Conservation (phyloP, 768 basidiomycete genomes). For the Boletus pseudopeckii region DNA sequence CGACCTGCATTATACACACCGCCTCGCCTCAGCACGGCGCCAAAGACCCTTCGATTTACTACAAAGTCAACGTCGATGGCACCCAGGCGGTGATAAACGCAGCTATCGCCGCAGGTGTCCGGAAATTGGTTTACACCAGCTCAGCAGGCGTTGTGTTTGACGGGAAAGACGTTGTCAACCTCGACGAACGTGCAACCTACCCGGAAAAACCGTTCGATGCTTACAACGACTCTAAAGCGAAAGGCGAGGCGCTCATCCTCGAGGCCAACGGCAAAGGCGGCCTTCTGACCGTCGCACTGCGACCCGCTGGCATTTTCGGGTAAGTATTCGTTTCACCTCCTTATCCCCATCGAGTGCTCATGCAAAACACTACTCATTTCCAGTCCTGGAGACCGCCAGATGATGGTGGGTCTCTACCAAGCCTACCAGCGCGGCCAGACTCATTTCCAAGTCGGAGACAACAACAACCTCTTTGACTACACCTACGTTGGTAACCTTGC, state of each 20-base stretch:
- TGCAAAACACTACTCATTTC: not conserved
- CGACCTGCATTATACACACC: slow-evolving; percentile 93
- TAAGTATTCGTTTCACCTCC: slow-evolving; percentile 33
- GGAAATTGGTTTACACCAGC: slow-evolving; percentile 91
- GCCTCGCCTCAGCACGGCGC: slow-evolving; percentile 78
- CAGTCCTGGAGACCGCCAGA: slow-evolving; percentile 90
- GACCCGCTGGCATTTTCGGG: slow-evolving; percentile 97
- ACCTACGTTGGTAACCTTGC: slow-evolving; percentile 97
- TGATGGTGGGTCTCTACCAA: slow-evolving; percentile 72
- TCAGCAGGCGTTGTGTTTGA: slow-evolving; percentile 90
- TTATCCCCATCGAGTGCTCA: not conserved
- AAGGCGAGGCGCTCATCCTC: slow-evolving; percentile 80
- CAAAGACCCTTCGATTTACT: slow-evolving; percentile 69
- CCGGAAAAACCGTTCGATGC: slow-evolving; percentile 79
- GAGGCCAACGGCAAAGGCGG: slow-evolving; percentile 83
- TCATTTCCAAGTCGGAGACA: slow-evolving; percentile 90
- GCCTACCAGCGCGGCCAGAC: slow-evolving; percentile 82
- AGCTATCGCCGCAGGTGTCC: slow-evolving; percentile 66
- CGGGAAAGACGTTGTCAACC: slow-evolving; percentile 73
- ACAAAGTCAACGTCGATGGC: slow-evolving; percentile 92
- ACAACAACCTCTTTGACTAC: slow-evolving; percentile 92
- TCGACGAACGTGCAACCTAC: slow-evolving; percentile 81
- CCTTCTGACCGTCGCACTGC: slow-evolving; percentile 81
- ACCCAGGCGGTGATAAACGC: slow-evolving; percentile 83
- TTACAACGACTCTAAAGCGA: slow-evolving; percentile 92